Evolutionary conservation across 768 basidiomycete species (phyloP).

Genomic region (Tricholoma matsutake): DNA sequence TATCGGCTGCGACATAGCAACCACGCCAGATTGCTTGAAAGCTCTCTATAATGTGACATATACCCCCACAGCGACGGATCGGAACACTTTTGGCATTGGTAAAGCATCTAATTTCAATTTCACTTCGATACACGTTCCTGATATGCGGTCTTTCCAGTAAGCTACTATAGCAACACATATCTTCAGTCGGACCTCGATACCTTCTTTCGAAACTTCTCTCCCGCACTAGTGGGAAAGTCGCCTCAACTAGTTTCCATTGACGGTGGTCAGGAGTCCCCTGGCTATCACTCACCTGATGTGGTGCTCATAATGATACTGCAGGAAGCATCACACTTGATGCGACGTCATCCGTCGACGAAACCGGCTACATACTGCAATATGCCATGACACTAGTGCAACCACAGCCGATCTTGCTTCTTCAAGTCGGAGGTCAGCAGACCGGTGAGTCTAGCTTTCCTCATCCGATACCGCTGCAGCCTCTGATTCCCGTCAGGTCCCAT

Average conservation of each 20-base stretch:
- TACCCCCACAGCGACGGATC: constrained; percentile 25
- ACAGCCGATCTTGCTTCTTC: constrained; percentile 29
- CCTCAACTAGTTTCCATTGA: constrained; percentile 44
- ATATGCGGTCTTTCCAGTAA: constrained; percentile 27
- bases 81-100: constrained; percentile 32
- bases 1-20: constrained; percentile 19
- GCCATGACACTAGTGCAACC: constrained; percentile 37
- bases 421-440: constrained; percentile 27
- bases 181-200: constrained; percentile 39
- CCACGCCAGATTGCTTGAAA: constrained; percentile 30
- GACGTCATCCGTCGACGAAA: constrained; percentile 34
- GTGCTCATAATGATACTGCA: background rate
- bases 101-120: background rate
- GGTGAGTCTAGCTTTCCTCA: constrained; percentile 9
- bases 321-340: constrained; percentile 17
- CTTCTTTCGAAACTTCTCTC: constrained; percentile 41
- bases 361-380: constrained; percentile 44
- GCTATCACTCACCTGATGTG: background rate
- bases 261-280: constrained; percentile 33
- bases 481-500: constrained; percentile 11
- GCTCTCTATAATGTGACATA: constrained; percentile 35
- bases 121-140: background rate
- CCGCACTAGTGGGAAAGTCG: constrained; percentile 33
- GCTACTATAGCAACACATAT: constrained; percentile 41
- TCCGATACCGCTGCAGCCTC: background rate